Conservation (phyloP, 73 alveolate genomes). For the Uronychia setigera region DNA sequence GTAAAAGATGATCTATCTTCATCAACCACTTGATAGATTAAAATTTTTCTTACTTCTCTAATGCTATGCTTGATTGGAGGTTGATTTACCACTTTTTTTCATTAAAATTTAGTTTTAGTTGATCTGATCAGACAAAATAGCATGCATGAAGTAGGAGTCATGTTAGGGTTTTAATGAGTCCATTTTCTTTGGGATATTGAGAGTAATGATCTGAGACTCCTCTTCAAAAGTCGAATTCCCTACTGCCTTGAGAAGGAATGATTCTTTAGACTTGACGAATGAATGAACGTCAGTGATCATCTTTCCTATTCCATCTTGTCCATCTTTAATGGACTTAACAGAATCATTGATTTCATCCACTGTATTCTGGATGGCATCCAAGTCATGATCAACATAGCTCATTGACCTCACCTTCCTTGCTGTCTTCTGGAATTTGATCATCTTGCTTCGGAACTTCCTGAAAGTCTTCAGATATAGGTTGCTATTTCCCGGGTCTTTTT, state of each 20-base stretch:
- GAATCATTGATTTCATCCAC: background rate
- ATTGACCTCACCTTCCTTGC: background rate
- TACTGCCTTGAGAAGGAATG: background rate
- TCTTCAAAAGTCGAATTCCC: too few species aligned
- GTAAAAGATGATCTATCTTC: too few species aligned
- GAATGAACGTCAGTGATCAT: background rate
- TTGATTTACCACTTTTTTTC: too few species aligned
- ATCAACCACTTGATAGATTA: too few species aligned
- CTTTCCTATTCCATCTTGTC: background rate
- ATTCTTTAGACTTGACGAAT: background rate
- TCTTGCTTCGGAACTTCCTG: slow-evolving; percentile 22
- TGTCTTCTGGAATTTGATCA: slow-evolving; percentile 24
- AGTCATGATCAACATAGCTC: background rate
- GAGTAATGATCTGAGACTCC: too few species aligned
- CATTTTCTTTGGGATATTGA: too few species aligned
- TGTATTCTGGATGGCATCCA: background rate
- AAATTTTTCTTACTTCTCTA: too few species aligned
- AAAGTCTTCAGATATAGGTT: slow-evolving; percentile 4
- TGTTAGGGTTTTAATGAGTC: too few species aligned
- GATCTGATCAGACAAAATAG: too few species aligned
- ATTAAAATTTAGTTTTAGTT: too few species aligned
- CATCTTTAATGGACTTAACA: background rate
- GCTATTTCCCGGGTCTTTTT: slow-evolving; percentile 8
- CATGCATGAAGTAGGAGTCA: too few species aligned
- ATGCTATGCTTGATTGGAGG: too few species aligned